These are phyloP conservation scores for Sophora flavescens DNA, from an alignment of 306 rosid species.

Conservation along the genomic window DNA sequence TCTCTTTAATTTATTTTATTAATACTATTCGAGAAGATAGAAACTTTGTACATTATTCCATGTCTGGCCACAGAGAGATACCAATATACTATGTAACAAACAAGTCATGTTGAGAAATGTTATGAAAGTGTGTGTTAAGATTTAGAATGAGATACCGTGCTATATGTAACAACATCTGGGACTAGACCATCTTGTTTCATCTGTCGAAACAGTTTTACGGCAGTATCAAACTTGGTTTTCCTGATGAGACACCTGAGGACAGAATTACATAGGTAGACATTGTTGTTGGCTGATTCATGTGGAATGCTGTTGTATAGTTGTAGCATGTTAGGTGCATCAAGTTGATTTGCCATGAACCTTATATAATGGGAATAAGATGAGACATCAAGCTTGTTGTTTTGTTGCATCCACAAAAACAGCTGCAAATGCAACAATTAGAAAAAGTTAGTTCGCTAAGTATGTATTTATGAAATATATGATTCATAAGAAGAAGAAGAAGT, in stretches of 20 bases:
- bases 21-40: background rate
- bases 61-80: background rate
- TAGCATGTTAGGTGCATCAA: conserved; percentile 67
- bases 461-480: background rate
- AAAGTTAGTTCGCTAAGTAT: background rate
- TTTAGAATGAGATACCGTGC: conserved; percentile 66
- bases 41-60: background rate
- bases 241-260: conserved; percentile 73
- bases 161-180: conserved; percentile 87
- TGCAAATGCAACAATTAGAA: conserved; percentile 65
- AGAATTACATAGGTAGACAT: conserved; percentile 75
- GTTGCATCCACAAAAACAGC: conserved; percentile 94
- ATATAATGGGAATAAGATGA: conserved; percentile 76
- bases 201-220: conserved; percentile 70
- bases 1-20: too few species aligned
- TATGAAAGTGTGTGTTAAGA: conserved; percentile 1
- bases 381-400: conserved; percentile 66
- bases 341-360: conserved; percentile 72
- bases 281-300: conserved; percentile 63
- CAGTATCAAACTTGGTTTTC: conserved; percentile 68
- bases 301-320: conserved; percentile 69
- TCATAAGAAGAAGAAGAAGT: conserved; percentile 8
- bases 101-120: conserved; percentile 1
- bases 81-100: background rate
- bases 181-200: conserved; percentile 80